Evolutionary conservation across 2,329 filamentous ascomycete genomes (phyloP), one percentile per base, ranked within the genome.

Genomic region (Fusarium oxysporum): DNA sequence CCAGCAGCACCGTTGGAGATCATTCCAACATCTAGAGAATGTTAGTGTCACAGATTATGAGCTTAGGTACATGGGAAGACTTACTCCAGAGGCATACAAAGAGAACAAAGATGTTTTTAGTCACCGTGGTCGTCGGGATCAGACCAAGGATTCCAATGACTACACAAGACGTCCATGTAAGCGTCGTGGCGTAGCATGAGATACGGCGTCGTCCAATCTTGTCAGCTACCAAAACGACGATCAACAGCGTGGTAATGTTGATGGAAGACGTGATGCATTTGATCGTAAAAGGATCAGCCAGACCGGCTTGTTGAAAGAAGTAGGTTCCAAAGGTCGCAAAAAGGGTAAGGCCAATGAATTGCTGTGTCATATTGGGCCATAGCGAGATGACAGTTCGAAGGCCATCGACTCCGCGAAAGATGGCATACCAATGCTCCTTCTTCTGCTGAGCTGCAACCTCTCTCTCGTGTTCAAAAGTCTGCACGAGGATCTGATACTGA

Each of bases 1-100:
- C 78, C 78, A 2, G 77, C 75, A 9, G 63, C 63, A 1, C 63
- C 63, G 17, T 66, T 66, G 4, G 63, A 33, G 14, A 51, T 35
- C 59, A 67, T 58, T 13, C 65, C 61, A 13, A 67, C n/a, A 8
- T 67, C 65, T 67, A 1, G n/a, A 37, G 3, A 32, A 6, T 33
- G 5, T 58, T 13, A 19, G 44, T 56, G 23, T 19, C 17, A 8
- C 8, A 11, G 11, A 37, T 9, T 23, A n/a, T 38, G 6, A 19
- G 1, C 13, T 33, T 33, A 33, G 1, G 13, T 10, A 0, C 11
- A 10, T 21, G 14, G 5, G 2, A 6, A 25, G n/a, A 6, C 66
- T 62, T 63, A 68, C 70, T 72, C 62, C 59, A 72, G 23, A 72
- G 28, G 5, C 53, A 61, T 1, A 60, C 63, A 25, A 72, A 72